A percentile compares a stretch with the other conserved stretches of the same genome.
phyloP scores from a whole-genome alignment of 1,284 basidiomycete species.

The Puccinia triticina region DNA sequence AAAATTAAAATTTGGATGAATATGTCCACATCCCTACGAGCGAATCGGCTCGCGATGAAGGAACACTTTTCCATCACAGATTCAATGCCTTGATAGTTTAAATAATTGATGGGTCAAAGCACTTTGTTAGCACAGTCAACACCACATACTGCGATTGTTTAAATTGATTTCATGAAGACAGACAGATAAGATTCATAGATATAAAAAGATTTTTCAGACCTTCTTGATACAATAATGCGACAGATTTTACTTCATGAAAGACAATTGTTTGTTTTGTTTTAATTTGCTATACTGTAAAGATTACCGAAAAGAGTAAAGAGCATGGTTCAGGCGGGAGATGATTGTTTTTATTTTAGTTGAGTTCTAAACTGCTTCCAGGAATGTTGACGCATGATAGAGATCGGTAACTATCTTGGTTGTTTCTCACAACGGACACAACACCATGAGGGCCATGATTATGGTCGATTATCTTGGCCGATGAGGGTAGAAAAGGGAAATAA shows the following conservation, averaged over 20 bases:
- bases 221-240: conserved; percentile 1
- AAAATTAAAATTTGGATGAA: no score
- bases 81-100: no score
- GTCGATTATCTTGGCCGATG: conserved; percentile 7
- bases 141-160: no score
- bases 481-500: conserved; percentile 8
- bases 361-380: conserved; percentile 23
- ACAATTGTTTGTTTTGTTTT: neutral
- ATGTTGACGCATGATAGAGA: conserved; percentile 27
- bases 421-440: neutral
- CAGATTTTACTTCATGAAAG: neutral
- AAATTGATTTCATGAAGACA: neutral
- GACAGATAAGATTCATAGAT: neutral
- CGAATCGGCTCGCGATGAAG: no score
- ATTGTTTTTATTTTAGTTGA: neutral
- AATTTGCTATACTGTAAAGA: neutral
- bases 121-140: neutral
- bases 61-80: no score
- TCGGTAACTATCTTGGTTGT: neutral
- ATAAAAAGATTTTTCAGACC: neutral
- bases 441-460: conserved; percentile 6
- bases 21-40: no score
- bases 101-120: no score
- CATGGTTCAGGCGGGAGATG: neutral
- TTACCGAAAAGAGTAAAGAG: neutral